These are phyloP conservation scores for Papiliotrema flavescens DNA, from an alignment of 1,284 basidiomycete species.

Conservation along the genomic window DNA sequence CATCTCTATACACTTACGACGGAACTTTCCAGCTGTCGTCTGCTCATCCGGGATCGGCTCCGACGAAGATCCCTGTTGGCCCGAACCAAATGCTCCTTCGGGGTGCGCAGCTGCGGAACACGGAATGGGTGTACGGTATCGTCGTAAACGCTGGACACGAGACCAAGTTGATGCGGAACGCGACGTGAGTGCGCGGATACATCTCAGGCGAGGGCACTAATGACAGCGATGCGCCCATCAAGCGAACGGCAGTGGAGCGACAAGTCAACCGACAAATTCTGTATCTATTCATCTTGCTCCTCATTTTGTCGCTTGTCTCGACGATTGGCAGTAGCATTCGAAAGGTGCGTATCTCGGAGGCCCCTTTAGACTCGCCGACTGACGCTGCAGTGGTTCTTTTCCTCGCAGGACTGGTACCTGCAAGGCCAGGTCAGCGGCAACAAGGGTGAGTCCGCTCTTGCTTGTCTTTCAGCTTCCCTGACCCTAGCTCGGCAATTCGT, in stretches of 20 bases:
- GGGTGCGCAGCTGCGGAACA: conserved; percentile 94
- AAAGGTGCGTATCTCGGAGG: conserved; percentile 46
- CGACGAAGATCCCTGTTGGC: conserved; percentile 79
- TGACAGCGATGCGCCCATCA: conserved; percentile 83
- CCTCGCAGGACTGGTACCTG: conserved; percentile 79
- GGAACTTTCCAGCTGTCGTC: conserved; percentile 62
- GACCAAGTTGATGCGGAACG: conserved; percentile 93
- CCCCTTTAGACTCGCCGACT: too few relatives aligned
- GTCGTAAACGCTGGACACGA: conserved; percentile 96
- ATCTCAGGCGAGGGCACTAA: conserved; percentile 1
- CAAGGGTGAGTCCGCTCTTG: conserved; percentile 35
- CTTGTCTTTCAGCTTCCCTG: neutral
- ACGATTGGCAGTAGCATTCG: conserved; percentile 88
- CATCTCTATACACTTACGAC: conserved; percentile 95
- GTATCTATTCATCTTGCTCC: conserved; percentile 85
- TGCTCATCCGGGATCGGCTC: conserved; percentile 36
- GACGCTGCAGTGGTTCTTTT: conserved; percentile 67
- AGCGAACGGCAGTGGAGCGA: conserved; percentile 90
- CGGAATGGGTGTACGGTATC: conserved; percentile 92
- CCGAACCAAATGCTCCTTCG: conserved; percentile 92
- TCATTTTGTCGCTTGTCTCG: conserved; percentile 83
- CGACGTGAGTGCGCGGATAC: conserved; percentile 66
- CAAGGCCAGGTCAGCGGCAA: conserved; percentile 44
- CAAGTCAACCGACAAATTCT: conserved; percentile 97
- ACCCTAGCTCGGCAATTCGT: conserved; percentile 7